Percentiles rank a stretch among this genome's conserved stretches.
These are phyloP conservation scores for Xylariaceae sp. DNA, from an alignment of 2,329 filamentous ascomycete species.

Conservation along the genomic window DNA sequence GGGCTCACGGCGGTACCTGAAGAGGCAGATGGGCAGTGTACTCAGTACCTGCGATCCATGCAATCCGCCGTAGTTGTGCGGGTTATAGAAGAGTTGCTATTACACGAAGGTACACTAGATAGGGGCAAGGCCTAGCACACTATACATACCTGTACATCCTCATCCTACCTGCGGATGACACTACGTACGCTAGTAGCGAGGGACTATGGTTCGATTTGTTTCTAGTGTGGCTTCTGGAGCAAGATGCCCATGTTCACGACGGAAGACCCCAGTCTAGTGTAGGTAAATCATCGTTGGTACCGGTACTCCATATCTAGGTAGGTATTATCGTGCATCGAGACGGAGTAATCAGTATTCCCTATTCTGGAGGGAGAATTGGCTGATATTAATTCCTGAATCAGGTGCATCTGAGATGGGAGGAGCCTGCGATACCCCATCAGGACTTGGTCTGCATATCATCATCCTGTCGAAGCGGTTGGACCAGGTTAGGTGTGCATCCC, in stretches of 20 bases:
- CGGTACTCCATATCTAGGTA: not conserved
- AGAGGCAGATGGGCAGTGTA: no score
- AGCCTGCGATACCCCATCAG: not conserved
- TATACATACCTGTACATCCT: no score
- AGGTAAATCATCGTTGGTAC: not conserved
- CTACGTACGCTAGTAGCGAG: not conserved
- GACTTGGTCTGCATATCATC: not conserved
- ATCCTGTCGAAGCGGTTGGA: not conserved
- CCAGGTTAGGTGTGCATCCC: not conserved
- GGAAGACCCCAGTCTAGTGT: not conserved
- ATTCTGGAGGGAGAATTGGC: no score
- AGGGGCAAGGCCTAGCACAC: not conserved
- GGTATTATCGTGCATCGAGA: no score
- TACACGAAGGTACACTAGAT: not conserved
- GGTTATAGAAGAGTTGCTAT: not conserved
- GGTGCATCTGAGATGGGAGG: not conserved
- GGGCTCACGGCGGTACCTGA: no score
- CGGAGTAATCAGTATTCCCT: no score
- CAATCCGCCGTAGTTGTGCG: not conserved
- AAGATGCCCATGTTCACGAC: not conserved
- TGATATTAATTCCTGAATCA: not conserved
- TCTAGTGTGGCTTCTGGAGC: not conserved
- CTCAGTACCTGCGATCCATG: no score
- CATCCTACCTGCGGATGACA: not conserved
- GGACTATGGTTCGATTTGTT: not conserved